Conservation (phyloP, 345 rosid species). For the Pseudoturritis turrita region DNA sequence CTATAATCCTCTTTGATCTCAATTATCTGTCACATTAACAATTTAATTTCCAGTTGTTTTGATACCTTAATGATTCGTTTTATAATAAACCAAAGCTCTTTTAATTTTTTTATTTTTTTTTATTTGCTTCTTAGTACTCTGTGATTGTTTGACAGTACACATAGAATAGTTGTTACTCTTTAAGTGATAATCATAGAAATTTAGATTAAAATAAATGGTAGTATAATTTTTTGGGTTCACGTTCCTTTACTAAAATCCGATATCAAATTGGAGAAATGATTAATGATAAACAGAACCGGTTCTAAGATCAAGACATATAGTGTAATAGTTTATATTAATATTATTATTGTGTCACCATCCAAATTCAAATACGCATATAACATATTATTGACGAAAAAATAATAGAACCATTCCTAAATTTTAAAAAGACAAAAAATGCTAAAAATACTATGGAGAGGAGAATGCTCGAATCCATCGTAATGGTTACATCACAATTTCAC, state of each 20-base stretch:
- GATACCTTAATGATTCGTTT: slow-evolving; percentile 28
- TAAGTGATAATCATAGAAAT: not conserved
- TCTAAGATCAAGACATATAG: too few species aligned
- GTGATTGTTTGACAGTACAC: slow-evolving; percentile 15
- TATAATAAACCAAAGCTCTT: not conserved
- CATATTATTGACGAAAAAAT: too few species aligned
- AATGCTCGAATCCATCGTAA: too few species aligned
- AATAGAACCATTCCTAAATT: too few species aligned
- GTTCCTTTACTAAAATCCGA: not conserved
- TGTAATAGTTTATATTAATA: too few species aligned
- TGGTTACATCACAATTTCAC: too few species aligned
- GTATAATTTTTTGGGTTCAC: not conserved
- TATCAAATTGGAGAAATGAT: not conserved
- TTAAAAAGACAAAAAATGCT: too few species aligned
- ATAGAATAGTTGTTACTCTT: slow-evolving; percentile 5
- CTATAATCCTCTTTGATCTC: slow-evolving; percentile 19
- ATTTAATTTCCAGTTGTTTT: slow-evolving; percentile 15
- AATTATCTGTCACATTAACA: slow-evolving; percentile 29
- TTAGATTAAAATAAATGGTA: not conserved
- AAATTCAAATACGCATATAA: too few species aligned
- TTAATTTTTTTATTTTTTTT: not conserved
- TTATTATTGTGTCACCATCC: too few species aligned
- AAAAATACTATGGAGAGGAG: too few species aligned
- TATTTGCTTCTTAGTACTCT: not conserved
- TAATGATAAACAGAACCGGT: not conserved